phyloP scores from a whole-genome alignment of 2,329 filamentous ascomycete genomes.

The Cercospora zeae-maydis region DNA sequence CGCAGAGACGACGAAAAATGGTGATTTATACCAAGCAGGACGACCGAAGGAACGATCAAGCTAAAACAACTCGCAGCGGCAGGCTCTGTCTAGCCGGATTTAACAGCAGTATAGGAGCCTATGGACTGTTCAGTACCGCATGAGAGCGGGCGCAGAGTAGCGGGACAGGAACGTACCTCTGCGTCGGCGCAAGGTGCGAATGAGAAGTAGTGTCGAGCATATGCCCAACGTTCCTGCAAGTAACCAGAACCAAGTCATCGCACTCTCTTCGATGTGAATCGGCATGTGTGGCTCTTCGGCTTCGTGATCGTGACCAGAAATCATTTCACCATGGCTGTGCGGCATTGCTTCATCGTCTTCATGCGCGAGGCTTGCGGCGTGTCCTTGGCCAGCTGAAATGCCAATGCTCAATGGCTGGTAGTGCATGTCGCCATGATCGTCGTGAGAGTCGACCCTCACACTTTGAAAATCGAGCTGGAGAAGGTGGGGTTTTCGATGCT shows the following conservation, averaged over 20 bases:
- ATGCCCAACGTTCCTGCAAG: neutral
- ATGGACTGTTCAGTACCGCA: neutral
- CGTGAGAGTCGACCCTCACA: neutral
- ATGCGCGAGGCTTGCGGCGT: neutral
- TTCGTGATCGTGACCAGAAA: slow-evolving; percentile 6
- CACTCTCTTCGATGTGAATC: slow-evolving; percentile 6
- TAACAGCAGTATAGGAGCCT: neutral
- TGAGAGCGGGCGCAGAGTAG: neutral
- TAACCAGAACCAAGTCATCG: slow-evolving; percentile 11
- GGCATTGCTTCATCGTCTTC: neutral
- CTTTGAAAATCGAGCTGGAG: slow-evolving; percentile 13
- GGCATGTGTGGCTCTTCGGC: neutral
- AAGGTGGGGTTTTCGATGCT: slow-evolving; percentile 20
- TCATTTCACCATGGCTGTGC: neutral
- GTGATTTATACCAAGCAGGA: too few relatives aligned
- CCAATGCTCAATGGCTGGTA: slow-evolving; percentile 6
- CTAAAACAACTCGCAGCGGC: neutral
- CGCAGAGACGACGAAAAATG: too few relatives aligned
- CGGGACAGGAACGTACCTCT: neutral
- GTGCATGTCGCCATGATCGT: slow-evolving; percentile 13
- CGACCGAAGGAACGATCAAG: too few relatives aligned
- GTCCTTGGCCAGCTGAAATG: neutral
- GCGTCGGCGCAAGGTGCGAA: neutral
- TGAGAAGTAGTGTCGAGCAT: neutral
- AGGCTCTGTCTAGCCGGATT: neutral